A percentile compares a stretch with the other conserved stretches of the same genome.
Conservation (phyloP, 805 yeast genomes). For the Geotrichum ghanense region DNA sequence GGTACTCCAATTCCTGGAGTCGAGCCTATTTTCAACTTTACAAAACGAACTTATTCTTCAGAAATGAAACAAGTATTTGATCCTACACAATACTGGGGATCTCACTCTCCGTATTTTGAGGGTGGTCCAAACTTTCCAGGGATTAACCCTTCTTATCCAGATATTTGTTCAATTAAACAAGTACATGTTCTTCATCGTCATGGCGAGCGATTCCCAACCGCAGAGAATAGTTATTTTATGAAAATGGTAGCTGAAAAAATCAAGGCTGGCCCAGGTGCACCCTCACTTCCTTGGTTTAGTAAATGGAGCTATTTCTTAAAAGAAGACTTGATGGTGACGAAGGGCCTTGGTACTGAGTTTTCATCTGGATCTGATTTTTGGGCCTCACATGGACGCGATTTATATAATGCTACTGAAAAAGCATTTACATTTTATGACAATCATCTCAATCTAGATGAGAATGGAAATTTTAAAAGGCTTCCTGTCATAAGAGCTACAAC, state of each 20-base stretch:
- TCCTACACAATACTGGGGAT: conserved; percentile 24
- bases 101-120: conserved; percentile 30
- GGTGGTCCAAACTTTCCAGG: conserved; percentile 26
- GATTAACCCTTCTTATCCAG: conserved; percentile 23
- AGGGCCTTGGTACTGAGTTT: conserved; percentile 30
- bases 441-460: conserved; percentile 20
- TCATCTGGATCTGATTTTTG: conserved; percentile 29
- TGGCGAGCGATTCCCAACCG: conserved; percentile 66
- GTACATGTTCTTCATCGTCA: conserved; percentile 66
- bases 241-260: conserved; percentile 26
- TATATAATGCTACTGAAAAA: conserved; percentile 23
- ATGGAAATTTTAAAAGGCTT: conserved; percentile 24
- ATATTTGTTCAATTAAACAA: conserved; percentile 45
- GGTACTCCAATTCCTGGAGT: background rate
- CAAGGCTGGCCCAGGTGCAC: conserved; percentile 15
- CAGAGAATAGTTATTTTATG: conserved; percentile 29
- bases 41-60: background rate
- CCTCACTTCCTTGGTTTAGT: conserved; percentile 20
- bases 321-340: conserved; percentile 25
- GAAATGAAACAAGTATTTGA: background rate
- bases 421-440: conserved; percentile 20
- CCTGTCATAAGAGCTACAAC: conserved; percentile 29
- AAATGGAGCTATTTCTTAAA: conserved; percentile 25
- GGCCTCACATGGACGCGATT: conserved; percentile 30
- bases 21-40: background rate